Evolutionary conservation across 495 filamentous ascomycete genomes (phyloP).

Genomic region (Penicillium simplicissimum): DNA sequence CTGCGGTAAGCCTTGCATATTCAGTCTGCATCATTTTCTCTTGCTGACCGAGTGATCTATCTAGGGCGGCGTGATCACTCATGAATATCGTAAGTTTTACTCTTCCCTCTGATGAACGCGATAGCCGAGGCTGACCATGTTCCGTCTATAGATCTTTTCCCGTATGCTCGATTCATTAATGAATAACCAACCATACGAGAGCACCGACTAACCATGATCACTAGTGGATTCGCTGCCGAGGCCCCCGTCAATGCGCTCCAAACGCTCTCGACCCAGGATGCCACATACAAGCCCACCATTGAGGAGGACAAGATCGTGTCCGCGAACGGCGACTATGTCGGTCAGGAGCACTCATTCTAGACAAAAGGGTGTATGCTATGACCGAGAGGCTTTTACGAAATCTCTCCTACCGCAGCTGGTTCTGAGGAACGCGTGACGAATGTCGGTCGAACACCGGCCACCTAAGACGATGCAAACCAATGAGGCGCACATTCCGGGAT

Average conservation of each 20-base stretch:
- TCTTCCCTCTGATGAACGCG: background rate
- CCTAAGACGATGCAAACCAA: background rate
- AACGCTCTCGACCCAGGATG: conserved; percentile 64
- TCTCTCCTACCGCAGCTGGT: conserved; percentile 16
- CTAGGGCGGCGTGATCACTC: conserved; percentile 44
- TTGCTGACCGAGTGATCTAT: conserved; percentile 4
- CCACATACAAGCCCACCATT: conserved; percentile 64
- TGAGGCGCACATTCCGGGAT: background rate
- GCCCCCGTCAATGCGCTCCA: conserved; percentile 67
- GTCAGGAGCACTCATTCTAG: conserved; percentile 9
- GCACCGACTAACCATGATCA: conserved; percentile 29
- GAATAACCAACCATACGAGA: background rate
- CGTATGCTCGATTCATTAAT: conserved; percentile 30
- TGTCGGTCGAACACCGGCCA: background rate
- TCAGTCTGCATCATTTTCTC: background rate
- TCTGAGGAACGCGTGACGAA: conserved; percentile 15
- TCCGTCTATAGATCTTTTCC: conserved; percentile 47
- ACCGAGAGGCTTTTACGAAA: background rate
- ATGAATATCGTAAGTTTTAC: conserved; percentile 53
- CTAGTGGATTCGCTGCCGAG: conserved; percentile 79
- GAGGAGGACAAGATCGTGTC: conserved; percentile 73
- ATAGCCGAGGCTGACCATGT: conserved; percentile 12
- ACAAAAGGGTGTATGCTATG: background rate
- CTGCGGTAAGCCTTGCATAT: conserved; percentile 55
- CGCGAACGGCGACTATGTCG: conserved; percentile 33